Conservation (phyloP, 1,284 basidiomycete species). For the Fomitopsis pinicola region DNA sequence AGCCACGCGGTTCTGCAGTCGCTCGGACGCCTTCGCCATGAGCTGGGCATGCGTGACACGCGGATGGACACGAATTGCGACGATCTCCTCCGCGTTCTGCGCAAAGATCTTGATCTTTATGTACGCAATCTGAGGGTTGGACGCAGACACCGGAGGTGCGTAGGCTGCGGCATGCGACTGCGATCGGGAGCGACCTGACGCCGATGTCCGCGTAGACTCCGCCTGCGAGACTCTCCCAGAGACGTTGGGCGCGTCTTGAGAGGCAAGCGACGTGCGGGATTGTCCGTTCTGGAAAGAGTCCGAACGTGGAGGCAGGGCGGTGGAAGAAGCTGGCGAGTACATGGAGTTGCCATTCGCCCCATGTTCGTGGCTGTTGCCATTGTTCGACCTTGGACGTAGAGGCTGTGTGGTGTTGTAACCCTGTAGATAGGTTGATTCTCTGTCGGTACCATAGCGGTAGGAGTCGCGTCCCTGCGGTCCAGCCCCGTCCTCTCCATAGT, state of each 20-base stretch:
- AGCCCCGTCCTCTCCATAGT: constrained; percentile 22
- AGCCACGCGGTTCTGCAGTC: constrained; percentile 75
- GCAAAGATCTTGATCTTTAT: constrained; percentile 99
- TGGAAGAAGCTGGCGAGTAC: constrained; percentile 25
- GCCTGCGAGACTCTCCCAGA: constrained; percentile 48
- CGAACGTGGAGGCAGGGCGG: constrained; percentile 29
- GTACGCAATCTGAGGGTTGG: constrained; percentile 78
- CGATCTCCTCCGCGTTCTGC: constrained; percentile 86
- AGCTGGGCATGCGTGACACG: constrained; percentile 81
- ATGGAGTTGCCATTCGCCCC: constrained; percentile 43
- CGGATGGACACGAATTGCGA: constrained; percentile 98
- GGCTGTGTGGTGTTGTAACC: constrained; percentile 5
- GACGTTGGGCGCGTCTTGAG: constrained; percentile 32
- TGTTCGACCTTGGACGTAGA: constrained; percentile 8
- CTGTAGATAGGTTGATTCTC: background rate
- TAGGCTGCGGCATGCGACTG: constrained; percentile 45
- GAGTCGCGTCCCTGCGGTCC: constrained; percentile 14
- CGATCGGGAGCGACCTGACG: constrained; percentile 45
- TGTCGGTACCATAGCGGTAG: constrained; percentile 9
- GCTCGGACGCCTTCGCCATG: constrained; percentile 86
- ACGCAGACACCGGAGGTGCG: constrained; percentile 70
- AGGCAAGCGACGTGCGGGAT: constrained; percentile 26
- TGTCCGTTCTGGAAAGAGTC: constrained; percentile 31
- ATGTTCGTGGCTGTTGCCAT: constrained; percentile 39
- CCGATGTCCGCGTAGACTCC: constrained; percentile 31